Base-by-base conservation (phyloP, 228 moss, liverwort and hornwort species). In the Sphagnum fallax region DNA sequence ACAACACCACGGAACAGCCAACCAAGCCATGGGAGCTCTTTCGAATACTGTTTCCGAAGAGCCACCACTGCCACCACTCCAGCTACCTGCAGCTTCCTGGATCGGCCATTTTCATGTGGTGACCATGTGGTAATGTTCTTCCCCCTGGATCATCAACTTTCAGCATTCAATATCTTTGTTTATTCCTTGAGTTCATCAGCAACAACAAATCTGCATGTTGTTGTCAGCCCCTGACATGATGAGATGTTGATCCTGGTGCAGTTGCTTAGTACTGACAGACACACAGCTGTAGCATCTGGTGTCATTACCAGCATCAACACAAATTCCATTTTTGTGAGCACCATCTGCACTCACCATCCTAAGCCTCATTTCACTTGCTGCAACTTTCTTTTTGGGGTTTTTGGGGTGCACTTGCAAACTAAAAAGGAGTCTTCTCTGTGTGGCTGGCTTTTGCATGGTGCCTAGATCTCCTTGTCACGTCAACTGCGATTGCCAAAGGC, bases 211-310 rank as follows among this genome's bases (percentile, higher is more conserved):
- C 32, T 32, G 32, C 32, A 32, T 32, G 32, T 32, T 32, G 32
- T 32, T 32, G 32, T 32, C 32, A 32, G 32, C 32, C 32, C 32
- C 32, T 32, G 32, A 32, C 32, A 32, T 32, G 32, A 32, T 32
- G 32, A 32, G 32, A 32, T 32, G 32, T 32, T 6, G 5, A 16
- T 55, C 14, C 52, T 53, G 16, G 7, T 4, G 53, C 79, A 85
- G 85, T 52, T 85, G 62, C 79, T 85, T 48, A 85, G 85, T 63
- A 82, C 85, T 47, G 85, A 85, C 73, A 77, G 64, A 6, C 81
- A 85, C 65, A 50, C 62, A 52, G 85, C 67, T 50, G 85, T 85
- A 48, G 79, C 85, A 13, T 79, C 78, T 58, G 85, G 79, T 48
- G 76, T 70, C 10, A 72, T 85, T 53, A 5, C 70, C 48, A 64